phyloP scores from a whole-genome alignment of 2,329 filamentous ascomycete species.

The Akanthomyces muscarius region DNA sequence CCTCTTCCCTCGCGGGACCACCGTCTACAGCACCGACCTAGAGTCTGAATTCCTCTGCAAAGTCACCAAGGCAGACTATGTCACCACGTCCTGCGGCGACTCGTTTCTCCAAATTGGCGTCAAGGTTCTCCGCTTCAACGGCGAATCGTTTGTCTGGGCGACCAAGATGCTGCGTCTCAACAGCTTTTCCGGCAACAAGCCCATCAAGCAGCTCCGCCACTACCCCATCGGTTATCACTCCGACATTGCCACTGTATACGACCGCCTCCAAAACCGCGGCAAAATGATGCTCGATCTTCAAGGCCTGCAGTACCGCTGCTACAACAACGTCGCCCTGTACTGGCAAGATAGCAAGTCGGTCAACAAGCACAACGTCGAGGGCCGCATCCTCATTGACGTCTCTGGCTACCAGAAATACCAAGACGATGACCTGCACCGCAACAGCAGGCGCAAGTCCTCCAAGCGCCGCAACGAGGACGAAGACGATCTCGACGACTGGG shows the following conservation, averaged over 20 bases:
- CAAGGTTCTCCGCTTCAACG: constrained; percentile 38
- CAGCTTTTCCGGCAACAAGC: constrained; percentile 37
- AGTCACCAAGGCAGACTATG: constrained; percentile 33
- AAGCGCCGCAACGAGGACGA: constrained; percentile 13
- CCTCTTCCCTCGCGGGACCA: constrained; percentile 37
- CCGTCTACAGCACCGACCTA: constrained; percentile 35
- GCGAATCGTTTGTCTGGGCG: constrained; percentile 39
- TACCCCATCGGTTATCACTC: constrained; percentile 35
- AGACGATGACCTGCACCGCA: constrained; percentile 11
- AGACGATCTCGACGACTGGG: constrained; percentile 14
- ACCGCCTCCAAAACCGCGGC: constrained; percentile 32
- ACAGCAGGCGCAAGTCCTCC: constrained; percentile 29
- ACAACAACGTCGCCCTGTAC: constrained; percentile 38
- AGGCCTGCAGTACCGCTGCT: constrained; percentile 38
- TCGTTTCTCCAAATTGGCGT: constrained; percentile 26
- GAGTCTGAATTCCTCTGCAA: constrained; percentile 41
- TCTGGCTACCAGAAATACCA: constrained; percentile 41
- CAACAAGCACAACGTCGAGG: constrained; percentile 37
- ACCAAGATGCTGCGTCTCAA: constrained; percentile 29
- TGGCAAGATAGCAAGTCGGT: constrained; percentile 18
- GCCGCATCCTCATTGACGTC: constrained; percentile 38
- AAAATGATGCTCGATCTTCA: constrained; percentile 40
- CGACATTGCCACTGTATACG: constrained; percentile 27
- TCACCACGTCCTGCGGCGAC: constrained; percentile 12
- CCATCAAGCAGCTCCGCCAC: constrained; percentile 35